Evolutionary conservation across 2,329 filamentous ascomycete species (phyloP), one percentile per base, ranked within the genome.

Genomic region (Diaporthe humulicola): DNA sequence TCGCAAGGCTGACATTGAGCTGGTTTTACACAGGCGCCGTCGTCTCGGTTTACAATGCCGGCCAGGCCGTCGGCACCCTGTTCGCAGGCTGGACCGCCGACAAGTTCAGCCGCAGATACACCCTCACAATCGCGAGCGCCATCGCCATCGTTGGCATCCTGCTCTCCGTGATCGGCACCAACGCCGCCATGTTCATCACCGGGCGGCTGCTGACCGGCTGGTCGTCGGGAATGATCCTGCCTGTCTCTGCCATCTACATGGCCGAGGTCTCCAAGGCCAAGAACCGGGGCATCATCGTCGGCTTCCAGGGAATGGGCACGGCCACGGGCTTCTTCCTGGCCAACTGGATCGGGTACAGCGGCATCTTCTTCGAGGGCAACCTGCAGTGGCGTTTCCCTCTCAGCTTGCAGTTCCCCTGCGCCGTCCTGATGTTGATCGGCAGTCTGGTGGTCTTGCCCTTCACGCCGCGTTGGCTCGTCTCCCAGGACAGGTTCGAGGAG

Each of bases 271-370:
- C 78, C 4, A 78, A 78, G 10, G 77, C 80, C 2, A 74, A 78
- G 72, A 79, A 79, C 42, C 77, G 80, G 12, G 80, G 76, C 0
- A 78, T 79, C 36, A 73, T 82, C 9, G 79, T 79, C 36, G 78
- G 72, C 0, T 69, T 75, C 10, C 81, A 83, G 64, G 83, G 81
- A 1, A 76, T 83, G 50, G 80, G 83, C 70, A 83, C 83, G 36
- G 79, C 82, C 0, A 72, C 83, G 9, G 85, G 85, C 6, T 85
- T 82, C 66, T 82, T 84, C 74, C 70, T 78, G 14, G 84, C 83
- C 1, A 83, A 82, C 64, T 86, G 84, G 84, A 81, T 86, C 58
- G 85, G 84, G 4, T 85, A 84, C 72, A 81, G 80, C 3, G 80
- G 84, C 12, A 79, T 80, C 0, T 84, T 81, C 70, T 80, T 80